Evolutionary conservation across 371 early-diverging fungal genomes (phyloP).

Genomic region (Mucor saturninus): DNA sequence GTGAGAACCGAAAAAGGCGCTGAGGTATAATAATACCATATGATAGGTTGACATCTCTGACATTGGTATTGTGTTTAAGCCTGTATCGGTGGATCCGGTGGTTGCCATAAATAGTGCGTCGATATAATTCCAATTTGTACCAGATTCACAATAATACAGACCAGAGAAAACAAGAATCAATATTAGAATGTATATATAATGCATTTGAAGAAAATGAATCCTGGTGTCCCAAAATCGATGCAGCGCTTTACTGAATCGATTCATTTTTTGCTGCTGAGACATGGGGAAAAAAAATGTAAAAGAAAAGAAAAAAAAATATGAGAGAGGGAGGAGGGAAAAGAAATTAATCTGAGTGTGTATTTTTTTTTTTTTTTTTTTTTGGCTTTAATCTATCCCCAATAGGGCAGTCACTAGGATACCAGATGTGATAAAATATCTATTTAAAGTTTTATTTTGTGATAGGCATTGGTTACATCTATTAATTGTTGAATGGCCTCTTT

Average conservation of each 20-base stretch:
- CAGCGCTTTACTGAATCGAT: slow-evolving; percentile 11
- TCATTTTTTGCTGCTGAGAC: slow-evolving; percentile 9
- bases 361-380: neutral
- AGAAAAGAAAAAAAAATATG: slow-evolving; percentile 1
- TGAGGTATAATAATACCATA: slow-evolving; percentile 30
- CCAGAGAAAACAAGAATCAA: slow-evolving; percentile 38
- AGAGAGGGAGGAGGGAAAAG: neutral
- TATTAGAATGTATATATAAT: slow-evolving; percentile 34
- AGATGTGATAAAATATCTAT: neutral
- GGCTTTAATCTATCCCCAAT: neutral
- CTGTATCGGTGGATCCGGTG: slow-evolving; percentile 40
- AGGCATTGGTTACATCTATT: neutral
- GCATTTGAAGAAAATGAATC: slow-evolving; percentile 42
- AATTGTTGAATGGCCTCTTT: slow-evolving; percentile 22
- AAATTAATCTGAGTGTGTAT: neutral
- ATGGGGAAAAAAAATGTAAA: slow-evolving; percentile 8
- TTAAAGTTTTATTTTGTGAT: slow-evolving; percentile 7
- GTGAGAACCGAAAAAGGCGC: slow-evolving; percentile 37
- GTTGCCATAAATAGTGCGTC: slow-evolving; percentile 45
- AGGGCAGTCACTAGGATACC: neutral
- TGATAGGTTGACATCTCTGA: slow-evolving; percentile 43
- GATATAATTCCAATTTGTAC: slow-evolving; percentile 35
- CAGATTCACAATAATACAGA: slow-evolving; percentile 39
- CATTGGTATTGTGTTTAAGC: slow-evolving; percentile 43
- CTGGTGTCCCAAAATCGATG: slow-evolving; percentile 30